Conservation (phyloP, 2,329 filamentous ascomycete species). For the Emericellopsis cladophorae region DNA sequence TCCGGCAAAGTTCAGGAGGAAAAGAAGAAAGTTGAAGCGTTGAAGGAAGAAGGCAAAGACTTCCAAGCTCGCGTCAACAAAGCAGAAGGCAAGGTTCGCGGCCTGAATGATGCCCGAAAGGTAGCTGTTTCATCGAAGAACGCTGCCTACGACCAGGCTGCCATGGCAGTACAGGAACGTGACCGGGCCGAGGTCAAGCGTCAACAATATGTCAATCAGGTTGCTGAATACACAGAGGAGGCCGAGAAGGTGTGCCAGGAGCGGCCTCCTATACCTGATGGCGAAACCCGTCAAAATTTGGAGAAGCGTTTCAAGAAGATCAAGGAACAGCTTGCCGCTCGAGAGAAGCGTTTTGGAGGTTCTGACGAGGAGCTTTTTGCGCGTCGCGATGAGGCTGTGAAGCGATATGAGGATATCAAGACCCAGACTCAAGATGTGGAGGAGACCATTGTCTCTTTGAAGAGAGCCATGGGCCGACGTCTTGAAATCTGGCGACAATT, state of each 20-base stretch:
- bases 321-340: conserved; percentile 41
- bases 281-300: conserved; percentile 47
- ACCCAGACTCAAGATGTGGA: conserved; percentile 25
- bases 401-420: conserved; percentile 28
- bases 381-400: conserved; percentile 24
- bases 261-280: conserved; percentile 50
- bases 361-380: conserved; percentile 52
- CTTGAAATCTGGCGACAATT: conserved; percentile 69
- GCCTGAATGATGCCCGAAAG: conserved; percentile 32
- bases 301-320: conserved; percentile 42
- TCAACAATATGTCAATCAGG: conserved; percentile 29
- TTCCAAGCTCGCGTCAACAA: conserved; percentile 39
- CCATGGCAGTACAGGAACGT: conserved; percentile 32
- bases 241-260: conserved; percentile 39
- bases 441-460: conserved; percentile 30
- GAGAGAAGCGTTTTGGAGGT: conserved; percentile 46
- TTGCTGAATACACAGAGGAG: conserved; percentile 40
- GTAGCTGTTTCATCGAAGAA: conserved; percentile 51
- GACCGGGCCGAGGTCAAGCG: conserved; percentile 30
- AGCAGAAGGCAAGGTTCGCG: conserved; percentile 37
- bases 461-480: conserved; percentile 53
- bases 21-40: conserved; percentile 15
- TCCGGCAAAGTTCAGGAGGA: conserved; percentile 27
- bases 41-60: conserved; percentile 18
- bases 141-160: conserved; percentile 35